Conservation (phyloP, 2,329 filamentous ascomycete species). For the Phialemoniopsis sp. region DNA sequence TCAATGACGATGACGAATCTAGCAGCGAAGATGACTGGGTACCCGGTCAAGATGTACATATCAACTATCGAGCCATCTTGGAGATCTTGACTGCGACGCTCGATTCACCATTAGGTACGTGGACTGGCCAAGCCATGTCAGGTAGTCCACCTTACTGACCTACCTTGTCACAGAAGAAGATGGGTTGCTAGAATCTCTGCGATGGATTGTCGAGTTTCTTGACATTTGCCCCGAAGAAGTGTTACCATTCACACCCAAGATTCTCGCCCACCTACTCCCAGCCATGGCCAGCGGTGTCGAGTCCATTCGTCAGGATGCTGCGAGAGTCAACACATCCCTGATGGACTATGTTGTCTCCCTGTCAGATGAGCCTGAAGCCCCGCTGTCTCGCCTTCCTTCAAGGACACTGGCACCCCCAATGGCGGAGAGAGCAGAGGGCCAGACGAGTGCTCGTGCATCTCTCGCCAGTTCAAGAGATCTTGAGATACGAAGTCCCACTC, state of each 20-base stretch:
- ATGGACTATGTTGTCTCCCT: slow-evolving; percentile 94
- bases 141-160: slow-evolving; percentile 5
- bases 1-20: slow-evolving; percentile 49
- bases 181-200: slow-evolving; percentile 82
- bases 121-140: neutral
- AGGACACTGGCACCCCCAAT: slow-evolving; percentile 30
- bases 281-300: slow-evolving; percentile 92
- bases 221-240: slow-evolving; percentile 98
- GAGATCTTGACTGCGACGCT: slow-evolving; percentile 89
- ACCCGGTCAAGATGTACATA: slow-evolving; percentile 91
- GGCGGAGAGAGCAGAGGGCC: slow-evolving; percentile 17
- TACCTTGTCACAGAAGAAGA: slow-evolving; percentile 65
- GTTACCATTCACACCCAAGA: slow-evolving; percentile 86
- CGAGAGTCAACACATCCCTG: slow-evolving; percentile 82
- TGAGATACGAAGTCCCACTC: slow-evolving; percentile 47
- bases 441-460: slow-evolving; percentile 45
- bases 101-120: slow-evolving; percentile 70
- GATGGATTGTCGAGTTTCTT: slow-evolving; percentile 95
- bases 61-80: slow-evolving; percentile 87
- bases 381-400: too few relatives aligned
- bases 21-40: slow-evolving; percentile 90
- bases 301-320: slow-evolving; percentile 81
- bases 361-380: slow-evolving; percentile 59
- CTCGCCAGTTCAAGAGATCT: slow-evolving; percentile 49
- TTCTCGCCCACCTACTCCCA: slow-evolving; percentile 86